Percentiles rank a stretch among this genome's conserved stretches.
phyloP scores from a whole-genome alignment of 73 alveolate genomes.

The Symbiodinium natans region DNA sequence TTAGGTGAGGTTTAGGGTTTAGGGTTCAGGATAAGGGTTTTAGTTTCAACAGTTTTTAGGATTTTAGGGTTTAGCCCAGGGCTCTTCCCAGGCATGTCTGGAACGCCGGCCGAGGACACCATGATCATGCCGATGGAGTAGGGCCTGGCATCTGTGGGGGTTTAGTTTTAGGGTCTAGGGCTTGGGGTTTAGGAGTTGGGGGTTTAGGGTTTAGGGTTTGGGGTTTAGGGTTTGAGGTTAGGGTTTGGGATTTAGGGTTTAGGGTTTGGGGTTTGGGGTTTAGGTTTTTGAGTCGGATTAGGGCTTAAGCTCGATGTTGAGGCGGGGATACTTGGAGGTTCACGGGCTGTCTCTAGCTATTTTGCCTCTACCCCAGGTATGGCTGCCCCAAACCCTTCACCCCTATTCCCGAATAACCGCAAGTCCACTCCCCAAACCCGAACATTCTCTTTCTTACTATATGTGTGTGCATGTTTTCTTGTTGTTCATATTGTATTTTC shows the following conservation, averaged over 20 bases:
- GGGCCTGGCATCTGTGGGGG: conserved; percentile 26
- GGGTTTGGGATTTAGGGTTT: background rate
- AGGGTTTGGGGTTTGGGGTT: background rate
- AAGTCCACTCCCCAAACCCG: background rate
- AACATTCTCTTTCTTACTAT: too few species aligned
- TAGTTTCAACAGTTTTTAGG: too few species aligned
- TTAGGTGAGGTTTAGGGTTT: too few species aligned
- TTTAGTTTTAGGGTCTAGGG: background rate
- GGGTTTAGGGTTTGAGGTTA: background rate
- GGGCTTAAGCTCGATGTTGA: background rate
- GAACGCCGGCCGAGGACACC: conserved; percentile 83
- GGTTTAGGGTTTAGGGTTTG: background rate
- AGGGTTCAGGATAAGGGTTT: too few species aligned
- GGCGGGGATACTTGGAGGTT: background rate
- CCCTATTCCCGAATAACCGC: background rate
- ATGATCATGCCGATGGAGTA: conserved; percentile 90
- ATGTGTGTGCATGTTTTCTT: too few species aligned
- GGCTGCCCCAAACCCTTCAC: background rate
- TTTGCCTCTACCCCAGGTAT: background rate
- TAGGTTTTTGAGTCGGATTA: background rate
- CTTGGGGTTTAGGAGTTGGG: background rate
- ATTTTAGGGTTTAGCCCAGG: background rate
- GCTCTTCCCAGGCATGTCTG: conserved; percentile 76
- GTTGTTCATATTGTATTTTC: too few species aligned
- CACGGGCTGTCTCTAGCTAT: background rate